Percentiles rank a stretch among this genome's conserved stretches.
phyloP scores from a whole-genome alignment of 495 filamentous ascomycete genomes.

The Letharia lupina region DNA sequence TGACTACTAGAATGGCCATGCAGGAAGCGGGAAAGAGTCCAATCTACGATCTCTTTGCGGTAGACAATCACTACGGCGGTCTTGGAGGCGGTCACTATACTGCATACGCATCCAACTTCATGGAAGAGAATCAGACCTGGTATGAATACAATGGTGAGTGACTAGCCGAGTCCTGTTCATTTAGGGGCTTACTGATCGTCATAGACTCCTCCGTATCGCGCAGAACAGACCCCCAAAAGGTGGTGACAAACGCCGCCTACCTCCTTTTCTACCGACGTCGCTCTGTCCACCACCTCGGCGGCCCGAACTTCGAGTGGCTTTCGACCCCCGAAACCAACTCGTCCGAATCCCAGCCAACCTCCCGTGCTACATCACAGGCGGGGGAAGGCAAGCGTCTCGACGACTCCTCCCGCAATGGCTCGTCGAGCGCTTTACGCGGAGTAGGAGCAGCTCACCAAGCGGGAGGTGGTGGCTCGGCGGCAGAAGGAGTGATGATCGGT shows the following conservation, averaged over 20 bases:
- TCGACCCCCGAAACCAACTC: slow-evolving; percentile 46
- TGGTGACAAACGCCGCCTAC: slow-evolving; percentile 69
- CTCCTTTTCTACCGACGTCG: slow-evolving; percentile 93
- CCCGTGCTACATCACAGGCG: slow-evolving; percentile 46
- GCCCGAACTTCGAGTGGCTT: slow-evolving; percentile 60
- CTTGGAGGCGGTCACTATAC: slow-evolving; percentile 94
- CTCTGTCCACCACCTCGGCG: slow-evolving; percentile 65
- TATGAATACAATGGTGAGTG: slow-evolving; percentile 88
- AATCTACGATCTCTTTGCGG: slow-evolving; percentile 86
- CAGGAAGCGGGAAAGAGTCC: slow-evolving; percentile 68
- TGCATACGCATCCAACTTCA: slow-evolving; percentile 83
- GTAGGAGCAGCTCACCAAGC: slow-evolving; percentile 63
- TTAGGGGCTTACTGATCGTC: slow-evolving; percentile 14
- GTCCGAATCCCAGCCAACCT: slow-evolving; percentile 39
- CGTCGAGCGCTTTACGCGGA: slow-evolving; percentile 73
- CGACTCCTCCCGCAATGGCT: slow-evolving; percentile 77
- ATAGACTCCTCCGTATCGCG: slow-evolving; percentile 61
- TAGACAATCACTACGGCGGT: slow-evolving; percentile 90
- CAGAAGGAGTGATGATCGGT: slow-evolving; percentile 13
- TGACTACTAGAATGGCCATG: slow-evolving; percentile 67
- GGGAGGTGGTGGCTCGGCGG: slow-evolving; percentile 49
- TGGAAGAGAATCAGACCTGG: slow-evolving; percentile 63
- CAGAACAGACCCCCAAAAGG: slow-evolving; percentile 41
- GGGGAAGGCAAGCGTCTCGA: slow-evolving; percentile 81
- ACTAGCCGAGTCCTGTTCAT: not conserved